Conservation (phyloP, 345 rosid species). For the Hypericum androsaemum region DNA sequence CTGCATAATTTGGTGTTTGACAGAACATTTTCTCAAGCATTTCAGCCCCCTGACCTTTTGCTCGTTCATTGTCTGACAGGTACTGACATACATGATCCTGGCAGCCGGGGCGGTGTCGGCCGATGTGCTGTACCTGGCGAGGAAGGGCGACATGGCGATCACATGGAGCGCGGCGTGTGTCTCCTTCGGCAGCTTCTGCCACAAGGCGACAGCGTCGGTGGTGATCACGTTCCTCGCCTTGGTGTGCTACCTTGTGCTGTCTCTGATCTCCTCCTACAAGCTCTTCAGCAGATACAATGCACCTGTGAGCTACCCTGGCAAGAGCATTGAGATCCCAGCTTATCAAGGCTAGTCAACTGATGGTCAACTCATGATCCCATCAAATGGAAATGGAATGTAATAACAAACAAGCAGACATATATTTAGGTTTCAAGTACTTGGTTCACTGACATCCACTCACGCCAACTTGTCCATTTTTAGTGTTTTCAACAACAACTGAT, state of each 20-base stretch:
- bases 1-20: too few species aligned
- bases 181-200: constrained; percentile 54
- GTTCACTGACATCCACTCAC: too few species aligned
- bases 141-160: constrained; percentile 50
- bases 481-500: too few species aligned
- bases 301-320: constrained; percentile 30
- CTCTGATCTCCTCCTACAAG: constrained; percentile 67
- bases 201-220: constrained; percentile 55
- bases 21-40: too few species aligned
- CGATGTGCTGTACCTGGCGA: constrained; percentile 64
- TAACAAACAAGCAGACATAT: too few species aligned
- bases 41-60: too few species aligned
- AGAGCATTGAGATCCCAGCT: constrained; percentile 32
- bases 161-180: constrained; percentile 75
- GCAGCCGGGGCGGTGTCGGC: constrained; percentile 61
- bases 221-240: constrained; percentile 45
- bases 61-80: constrained; percentile 16
- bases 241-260: constrained; percentile 38
- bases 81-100: constrained; percentile 56
- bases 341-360: constrained; percentile 5
- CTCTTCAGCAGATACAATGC: constrained; percentile 68
- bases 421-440: too few species aligned
- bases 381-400: too few species aligned
- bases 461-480: too few species aligned
- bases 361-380: too few species aligned